Evolutionary conservation across 768 basidiomycete genomes (phyloP), one percentile per base, ranked within the genome.

Genomic region (Udeniomyces megalosporus): DNA sequence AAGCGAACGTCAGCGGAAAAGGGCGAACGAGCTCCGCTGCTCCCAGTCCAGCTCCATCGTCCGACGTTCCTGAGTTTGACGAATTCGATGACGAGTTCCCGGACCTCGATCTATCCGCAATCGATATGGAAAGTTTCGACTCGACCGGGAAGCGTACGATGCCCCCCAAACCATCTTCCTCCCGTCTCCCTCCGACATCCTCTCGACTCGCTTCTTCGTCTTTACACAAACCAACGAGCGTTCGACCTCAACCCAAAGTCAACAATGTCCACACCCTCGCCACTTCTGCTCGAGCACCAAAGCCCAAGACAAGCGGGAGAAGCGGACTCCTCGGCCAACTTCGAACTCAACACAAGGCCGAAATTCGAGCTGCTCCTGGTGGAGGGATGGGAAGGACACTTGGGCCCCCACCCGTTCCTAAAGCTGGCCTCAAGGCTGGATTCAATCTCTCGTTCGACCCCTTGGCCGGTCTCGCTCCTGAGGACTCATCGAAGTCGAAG

Each of bases 61-160:
- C 54, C 35, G 34, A 56, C 26, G 12, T 38, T 24, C 5, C 38
- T 8, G 38, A 26, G 35, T 29, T 50, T 22, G 58, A 60, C 34
- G 58, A 60, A 49, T 60, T 32, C 24, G 58, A 60, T 34, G 58
- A 52, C 42, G 58, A 60, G 50, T 60, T 60, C 38, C 48, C 47
- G 15, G 49, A 49, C 15, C 22, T 60, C 10, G 58, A 60, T 28
- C 49, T 60, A 22, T 22, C 48, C 6, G 26, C 17, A 17, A 52
- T 52, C 50, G 58, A 49, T 20, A n/a, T 35, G 31, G 58, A 45
- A 38, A 17, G 14, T 20, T 6, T 6, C 24, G 15, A 28, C 26
- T 46, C 48, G 14, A 34, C 58, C 5, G 22, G 31, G 2, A 49
- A 34, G 28, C 8, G 29, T 8, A 38, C 22, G 44, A 32, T 35